Evolutionary conservation across 495 filamentous ascomycete genomes (phyloP).

Genomic region (Sporormia fimetaria): DNA sequence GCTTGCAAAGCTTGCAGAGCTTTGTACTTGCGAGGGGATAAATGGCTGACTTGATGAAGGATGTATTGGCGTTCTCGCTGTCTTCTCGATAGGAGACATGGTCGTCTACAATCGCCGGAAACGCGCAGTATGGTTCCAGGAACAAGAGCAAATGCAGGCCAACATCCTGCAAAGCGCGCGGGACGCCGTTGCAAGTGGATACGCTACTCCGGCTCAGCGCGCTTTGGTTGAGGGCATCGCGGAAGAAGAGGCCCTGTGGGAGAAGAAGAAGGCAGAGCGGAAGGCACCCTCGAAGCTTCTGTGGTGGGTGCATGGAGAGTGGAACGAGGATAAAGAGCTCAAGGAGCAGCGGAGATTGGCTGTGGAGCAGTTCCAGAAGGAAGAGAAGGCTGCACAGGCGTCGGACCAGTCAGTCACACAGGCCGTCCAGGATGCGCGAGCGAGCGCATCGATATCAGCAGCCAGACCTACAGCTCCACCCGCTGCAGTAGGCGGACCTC

Average conservation of each 20-base stretch:
- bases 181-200: conserved; percentile 20
- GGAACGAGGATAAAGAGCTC: conserved; percentile 18
- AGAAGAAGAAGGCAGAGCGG: conserved; percentile 16
- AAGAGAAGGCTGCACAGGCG: conserved; percentile 4
- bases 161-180: conserved; percentile 25
- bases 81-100: conserved; percentile 77
- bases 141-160: conserved; percentile 26
- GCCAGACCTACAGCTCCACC: too few relatives aligned
- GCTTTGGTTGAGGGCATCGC: conserved; percentile 26
- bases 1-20: not conserved
- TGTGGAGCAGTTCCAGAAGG: conserved; percentile 6
- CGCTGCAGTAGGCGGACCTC: conserved; percentile 6
- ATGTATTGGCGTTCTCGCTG: conserved; percentile 55
- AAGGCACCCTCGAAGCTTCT: conserved; percentile 6
- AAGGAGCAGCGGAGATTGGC: conserved; percentile 14
- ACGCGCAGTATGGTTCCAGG: conserved; percentile 28
- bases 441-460: not conserved
- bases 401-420: conserved; percentile 13
- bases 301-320: conserved; percentile 20
- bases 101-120: conserved; percentile 72
- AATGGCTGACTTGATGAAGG: conserved; percentile 3
- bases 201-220: conserved; percentile 21
- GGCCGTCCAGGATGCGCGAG: conserved; percentile 13
- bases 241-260: conserved; percentile 18
- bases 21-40: not conserved